Evolutionary conservation across 148 eudicot genomes (phyloP), one percentile per base, ranked within the genome.

Genomic region (Polygonum aviculare): DNA sequence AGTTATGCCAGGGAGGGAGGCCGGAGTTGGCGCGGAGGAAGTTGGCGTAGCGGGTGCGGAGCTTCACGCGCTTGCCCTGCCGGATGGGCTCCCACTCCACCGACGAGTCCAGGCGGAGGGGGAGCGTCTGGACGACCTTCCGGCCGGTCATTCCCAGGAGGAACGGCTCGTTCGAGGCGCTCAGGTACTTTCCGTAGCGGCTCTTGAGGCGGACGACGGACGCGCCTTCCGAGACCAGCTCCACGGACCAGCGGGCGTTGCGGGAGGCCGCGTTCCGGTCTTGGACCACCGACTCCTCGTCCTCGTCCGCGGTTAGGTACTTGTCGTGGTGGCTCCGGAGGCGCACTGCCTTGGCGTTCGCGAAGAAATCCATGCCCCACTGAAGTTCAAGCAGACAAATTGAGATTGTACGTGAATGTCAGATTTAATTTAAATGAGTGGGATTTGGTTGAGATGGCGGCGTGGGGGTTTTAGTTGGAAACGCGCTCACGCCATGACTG

Each of bases 11-110:
- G 11, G 97, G 97, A 12, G 94, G 94, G 22, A 88, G 3, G 1
- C 91, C 93, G 0, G 91, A 93, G 41, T 92, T 92, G 6, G 90
- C 94, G 62, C 97, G 75, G 12, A 92, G 76, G 45, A 82, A 92
- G 35, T 86, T 82, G 36, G 93, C 93, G 33, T 82, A 83, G 22
- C 88, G 73, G 44, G 89, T 82, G 79, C 80, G 73, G 7, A 90
- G 48, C 82, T 80, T 78, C 38, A 85, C 80, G 52, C 82, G 84
- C 10, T 83, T 79, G 77, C 87, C 91, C 1, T 80, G 85, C 22
- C 76, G 65, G 2, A 83, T 77, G 16, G 91, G 91, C 78, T 90
- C 88, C 94, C 91, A 88, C 83, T 88, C 90, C 11, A 83, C 60
- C 0, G 85, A 83, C 44, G 84, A 78, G 77, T 83, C 91, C 15